Evolutionary conservation across 2,329 filamentous ascomycete genomes (phyloP), one percentile per base, ranked within the genome.

Genomic region (Blumeria hordei): DNA sequence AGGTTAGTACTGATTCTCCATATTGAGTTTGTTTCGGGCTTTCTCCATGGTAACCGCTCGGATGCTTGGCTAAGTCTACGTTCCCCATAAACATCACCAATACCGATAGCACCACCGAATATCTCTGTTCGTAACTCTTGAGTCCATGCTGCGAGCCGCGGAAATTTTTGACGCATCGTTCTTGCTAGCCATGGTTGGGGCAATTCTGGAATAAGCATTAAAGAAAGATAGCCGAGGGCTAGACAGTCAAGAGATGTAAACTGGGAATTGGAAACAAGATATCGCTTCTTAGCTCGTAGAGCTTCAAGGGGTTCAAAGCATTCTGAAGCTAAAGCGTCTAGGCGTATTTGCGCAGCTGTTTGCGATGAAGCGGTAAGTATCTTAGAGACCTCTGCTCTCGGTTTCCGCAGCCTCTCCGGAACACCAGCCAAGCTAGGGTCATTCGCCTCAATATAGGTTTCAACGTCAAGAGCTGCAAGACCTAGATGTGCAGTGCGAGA

Each of bases 191-290:
- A 85, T 16, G 74, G 66, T 55, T 80, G 75, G 14, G 79, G 77
- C 21, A 84, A 64, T 8, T 74, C 67, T 0, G 80, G 75, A 28
- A 75, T 71, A 1, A 83, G 70, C 71, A 92, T 83, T 53, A 95
- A 69, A 1, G 78, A 74, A 37, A 96, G 70, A 65, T 93, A 94
- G 10, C 81, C 92, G 62, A 86, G 77, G 0, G 79, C 81, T 50
- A 95, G 67, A 64, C 85, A 94, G 67, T 95, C 88, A 28, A 93
- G 68, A 55, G 75, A 78, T 1, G 77, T 78, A 0, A 77, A 72
- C n/a, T 69, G 62, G 0, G 69, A 64, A 8, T 69, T 67, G 10
- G 69, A 70, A 0, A 85, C 68, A 10, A 85, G 66, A 62, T 75
- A 82, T 1, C 67, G 62, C 58, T 77, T 78, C 16, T 69, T 65